Evolutionary conservation across 768 basidiomycete species (phyloP).

Genomic region (Cystofilobasidium capitatum): DNA sequence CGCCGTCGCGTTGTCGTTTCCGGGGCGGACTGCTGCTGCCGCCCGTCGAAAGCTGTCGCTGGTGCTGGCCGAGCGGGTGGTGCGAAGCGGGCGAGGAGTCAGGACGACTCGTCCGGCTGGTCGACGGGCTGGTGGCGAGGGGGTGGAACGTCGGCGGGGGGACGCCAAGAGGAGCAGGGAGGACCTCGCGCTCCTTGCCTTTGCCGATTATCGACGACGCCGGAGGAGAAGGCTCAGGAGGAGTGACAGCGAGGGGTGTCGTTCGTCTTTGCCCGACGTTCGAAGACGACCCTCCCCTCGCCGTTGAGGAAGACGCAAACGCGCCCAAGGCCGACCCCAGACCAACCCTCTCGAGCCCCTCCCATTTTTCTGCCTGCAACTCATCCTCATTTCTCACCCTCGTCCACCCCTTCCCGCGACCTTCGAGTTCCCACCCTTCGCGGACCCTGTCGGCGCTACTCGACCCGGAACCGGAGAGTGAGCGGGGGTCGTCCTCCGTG

Average conservation of each 20-base stretch:
- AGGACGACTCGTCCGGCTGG: not conserved
- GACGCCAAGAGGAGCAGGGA: not conserved
- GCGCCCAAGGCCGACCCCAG: constrained; percentile 10
- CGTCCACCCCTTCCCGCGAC: constrained; percentile 15
- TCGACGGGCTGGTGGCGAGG: not conserved
- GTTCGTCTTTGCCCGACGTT: no score
- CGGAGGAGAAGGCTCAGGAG: not conserved
- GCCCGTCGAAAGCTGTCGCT: not conserved
- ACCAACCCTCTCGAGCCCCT: constrained; percentile 8
- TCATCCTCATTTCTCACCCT: not conserved
- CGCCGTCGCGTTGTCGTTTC: constrained; percentile 22
- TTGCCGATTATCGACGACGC: not conserved
- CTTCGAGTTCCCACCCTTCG: not conserved
- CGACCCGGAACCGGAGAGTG: no score
- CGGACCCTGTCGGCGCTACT: constrained; percentile 2
- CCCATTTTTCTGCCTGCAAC: not conserved
- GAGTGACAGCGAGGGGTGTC: not conserved
- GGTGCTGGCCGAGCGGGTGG: not conserved
- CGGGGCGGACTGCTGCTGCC: constrained; percentile 19
- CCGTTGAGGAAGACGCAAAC: no score
- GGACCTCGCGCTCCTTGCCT: not conserved
- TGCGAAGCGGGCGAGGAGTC: not conserved
- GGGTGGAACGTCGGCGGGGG: not conserved
- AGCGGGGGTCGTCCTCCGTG: constrained; percentile 10
- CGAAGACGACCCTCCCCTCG: no score